These are phyloP conservation scores for Coemansia biformis DNA, from an alignment of 192 early-diverging fungal species.

Conservation along the genomic window DNA sequence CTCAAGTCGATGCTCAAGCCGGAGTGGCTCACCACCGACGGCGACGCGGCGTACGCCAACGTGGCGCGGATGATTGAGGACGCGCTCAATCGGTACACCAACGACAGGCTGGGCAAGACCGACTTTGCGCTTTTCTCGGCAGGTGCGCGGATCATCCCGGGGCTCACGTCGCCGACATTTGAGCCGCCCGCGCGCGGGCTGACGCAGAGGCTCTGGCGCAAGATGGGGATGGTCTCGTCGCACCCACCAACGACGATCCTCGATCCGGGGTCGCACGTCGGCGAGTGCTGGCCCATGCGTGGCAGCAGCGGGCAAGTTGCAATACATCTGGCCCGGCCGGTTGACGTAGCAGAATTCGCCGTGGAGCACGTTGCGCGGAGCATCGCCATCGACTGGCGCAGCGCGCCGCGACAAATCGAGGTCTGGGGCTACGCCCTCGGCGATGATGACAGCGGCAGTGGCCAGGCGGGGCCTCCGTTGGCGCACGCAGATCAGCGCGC, in stretches of 20 bases:
- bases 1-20: slow-evolving; percentile 36
- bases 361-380: slow-evolving; percentile 63
- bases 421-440: slow-evolving; percentile 56
- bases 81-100: slow-evolving; percentile 56
- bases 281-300: slow-evolving; percentile 72
- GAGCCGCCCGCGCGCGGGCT: slow-evolving; percentile 32
- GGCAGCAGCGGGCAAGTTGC: slow-evolving; percentile 59
- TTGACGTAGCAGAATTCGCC: slow-evolving; percentile 57
- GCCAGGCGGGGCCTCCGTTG: neutral
- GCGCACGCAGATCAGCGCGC: neutral
- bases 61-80: slow-evolving; percentile 55
- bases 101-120: slow-evolving; percentile 53
- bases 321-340: slow-evolving; percentile 54
- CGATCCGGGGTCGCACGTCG: slow-evolving; percentile 52
- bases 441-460: neutral
- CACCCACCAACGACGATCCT: slow-evolving; percentile 41
- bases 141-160: slow-evolving; percentile 59
- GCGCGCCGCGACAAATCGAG: slow-evolving; percentile 61
- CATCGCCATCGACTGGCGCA: slow-evolving; percentile 55
- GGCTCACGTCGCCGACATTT: slow-evolving; percentile 59
- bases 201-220: slow-evolving; percentile 13
- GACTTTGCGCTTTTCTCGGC: slow-evolving; percentile 66
- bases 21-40: slow-evolving; percentile 33
- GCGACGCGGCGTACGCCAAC: slow-evolving; percentile 35
- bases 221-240: slow-evolving; percentile 31